Base-by-base conservation (phyloP, 805 yeast species). In the Saturnispora halmiae region DNA sequence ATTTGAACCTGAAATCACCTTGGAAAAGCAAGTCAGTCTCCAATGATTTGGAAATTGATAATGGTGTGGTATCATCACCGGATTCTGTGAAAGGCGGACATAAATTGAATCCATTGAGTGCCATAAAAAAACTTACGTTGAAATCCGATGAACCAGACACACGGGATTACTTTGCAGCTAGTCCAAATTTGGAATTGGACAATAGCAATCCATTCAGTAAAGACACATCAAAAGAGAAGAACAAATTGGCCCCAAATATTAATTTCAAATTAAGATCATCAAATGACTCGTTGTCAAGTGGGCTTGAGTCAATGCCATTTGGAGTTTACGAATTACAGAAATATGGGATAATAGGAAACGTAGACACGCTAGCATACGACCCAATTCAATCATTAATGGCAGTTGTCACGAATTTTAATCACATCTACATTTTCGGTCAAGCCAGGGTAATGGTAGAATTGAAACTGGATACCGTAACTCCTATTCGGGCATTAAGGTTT, bases 381-480 rank as follows among this genome's bases (percentile, higher is more conserved):
- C 94, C 94, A 3, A 78, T 84, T 1, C 98, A 92, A 59, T 76
- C 92, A 40, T 67, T 92, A 21, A 60, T 87, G 51, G 96, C 96
- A 0, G 64, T 86, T 0, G 80, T 87, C 3, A 86, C 95, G 0
- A 77, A 70, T 28, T 55, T 63, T 6, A 84, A 87, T 31, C 75
- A 75, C 34, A 67, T 92, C 13, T 79, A 83, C 48, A 80, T 92
- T 4, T 80, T 77, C 54, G 98, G 97, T 2, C 90, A 82, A 53
- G 77, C 79, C 31, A 77, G 81, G 40, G 95, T 87, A 8, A 81
- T 81, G 46, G 82, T 75, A 11, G 73, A 73, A 8, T 68, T 87
- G 49, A 71, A 72, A 34, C 53, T 79, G 38, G 67, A 71, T 10
- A 61, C 74, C 1, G 59, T 70, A 1, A 64, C 67, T 24, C 70